These are phyloP conservation scores for Fomitopsis betulina DNA, from an alignment of 1,284 basidiomycete genomes.

Conservation along the genomic window DNA sequence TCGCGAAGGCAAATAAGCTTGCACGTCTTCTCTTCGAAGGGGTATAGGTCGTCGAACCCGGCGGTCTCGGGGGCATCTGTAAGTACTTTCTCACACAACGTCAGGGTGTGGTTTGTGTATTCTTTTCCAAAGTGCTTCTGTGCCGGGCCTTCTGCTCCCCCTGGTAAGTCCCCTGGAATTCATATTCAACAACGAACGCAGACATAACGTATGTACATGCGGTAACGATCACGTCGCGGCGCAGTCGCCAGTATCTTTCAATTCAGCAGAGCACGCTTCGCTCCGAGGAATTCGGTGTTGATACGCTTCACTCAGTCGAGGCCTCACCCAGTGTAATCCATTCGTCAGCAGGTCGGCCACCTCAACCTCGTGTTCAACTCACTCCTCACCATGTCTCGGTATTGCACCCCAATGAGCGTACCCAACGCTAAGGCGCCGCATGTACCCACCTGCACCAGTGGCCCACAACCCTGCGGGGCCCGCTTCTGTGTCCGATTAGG, in stretches of 20 bases:
- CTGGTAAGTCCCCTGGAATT: no score
- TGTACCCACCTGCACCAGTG: neutral
- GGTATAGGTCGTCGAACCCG: neutral
- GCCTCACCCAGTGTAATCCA: neutral
- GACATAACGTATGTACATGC: no score
- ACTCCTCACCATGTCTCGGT: neutral
- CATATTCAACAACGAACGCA: no score
- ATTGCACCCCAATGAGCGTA: neutral
- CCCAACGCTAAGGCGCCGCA: neutral
- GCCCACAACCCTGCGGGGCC: no score
- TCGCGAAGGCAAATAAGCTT: neutral
- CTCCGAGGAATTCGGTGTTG: neutral
- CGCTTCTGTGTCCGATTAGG: no score
- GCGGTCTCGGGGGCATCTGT: neutral
- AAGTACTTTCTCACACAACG: neutral
- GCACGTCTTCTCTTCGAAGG: neutral
- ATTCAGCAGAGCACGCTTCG: neutral
- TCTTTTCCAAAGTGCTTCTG: no score
- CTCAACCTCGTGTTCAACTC: neutral
- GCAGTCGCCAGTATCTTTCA: neutral
- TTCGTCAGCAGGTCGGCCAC: neutral
- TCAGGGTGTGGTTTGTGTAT: neutral
- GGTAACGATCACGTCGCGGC: no score
- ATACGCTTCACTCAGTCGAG: neutral
- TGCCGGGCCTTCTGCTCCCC: no score